A percentile compares a stretch with the other conserved stretches of the same genome.
These are phyloP conservation scores for Prunus mume DNA, from an alignment of 306 rosid genomes.

Conservation along the genomic window DNA sequence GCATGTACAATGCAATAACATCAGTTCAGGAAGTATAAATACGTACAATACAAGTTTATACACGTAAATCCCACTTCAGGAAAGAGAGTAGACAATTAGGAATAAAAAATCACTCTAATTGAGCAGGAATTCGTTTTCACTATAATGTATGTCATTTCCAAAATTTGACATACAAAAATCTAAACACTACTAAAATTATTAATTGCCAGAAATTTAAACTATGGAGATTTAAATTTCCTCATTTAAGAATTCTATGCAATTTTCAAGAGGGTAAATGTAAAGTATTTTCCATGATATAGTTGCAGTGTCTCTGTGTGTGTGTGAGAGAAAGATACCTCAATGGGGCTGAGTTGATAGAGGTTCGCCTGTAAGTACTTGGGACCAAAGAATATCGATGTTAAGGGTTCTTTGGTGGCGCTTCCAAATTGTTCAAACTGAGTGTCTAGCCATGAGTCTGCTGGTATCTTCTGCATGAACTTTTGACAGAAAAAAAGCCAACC, in stretches of 20 bases:
- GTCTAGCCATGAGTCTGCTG: constrained; percentile 38
- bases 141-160: too few relatives aligned
- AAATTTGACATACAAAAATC: too few relatives aligned
- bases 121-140: too few relatives aligned
- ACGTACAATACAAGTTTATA: not conserved
- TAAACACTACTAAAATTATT: too few relatives aligned
- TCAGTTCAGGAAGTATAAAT: not conserved
- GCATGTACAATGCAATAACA: not conserved
- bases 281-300: not conserved
- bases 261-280: not conserved
- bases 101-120: too few relatives aligned
- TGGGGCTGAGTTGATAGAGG: constrained; percentile 52
- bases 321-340: constrained; percentile 37
- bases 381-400: constrained; percentile 37
- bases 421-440: constrained; percentile 29
- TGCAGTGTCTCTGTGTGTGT: not conserved
- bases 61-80: too few relatives aligned
- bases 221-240: too few relatives aligned
- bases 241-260: too few relatives aligned
- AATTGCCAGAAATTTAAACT: too few relatives aligned
- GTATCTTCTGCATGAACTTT: constrained; percentile 23
- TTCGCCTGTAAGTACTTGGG: constrained; percentile 22
- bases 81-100: too few relatives aligned
- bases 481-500: not conserved
- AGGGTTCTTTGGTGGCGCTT: constrained; percentile 13